Evolutionary conservation across 179 eudicot species (phyloP).

Genomic region (Beta lomatogona): DNA sequence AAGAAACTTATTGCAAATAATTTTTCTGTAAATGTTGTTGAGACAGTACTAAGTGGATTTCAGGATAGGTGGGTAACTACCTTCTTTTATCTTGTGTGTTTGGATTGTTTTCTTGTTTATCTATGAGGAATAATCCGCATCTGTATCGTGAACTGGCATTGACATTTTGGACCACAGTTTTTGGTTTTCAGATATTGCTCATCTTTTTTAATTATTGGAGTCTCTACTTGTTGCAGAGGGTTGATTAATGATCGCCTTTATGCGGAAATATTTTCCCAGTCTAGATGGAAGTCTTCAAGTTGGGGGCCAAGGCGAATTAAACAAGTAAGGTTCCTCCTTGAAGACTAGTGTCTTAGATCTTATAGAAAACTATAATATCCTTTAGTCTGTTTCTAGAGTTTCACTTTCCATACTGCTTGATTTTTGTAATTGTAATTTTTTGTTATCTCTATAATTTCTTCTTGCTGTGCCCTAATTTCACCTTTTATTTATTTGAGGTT

Average conservation of each 20-base stretch:
- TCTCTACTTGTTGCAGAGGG: slow-evolving; percentile 51
- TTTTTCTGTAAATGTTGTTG: slow-evolving; percentile 48
- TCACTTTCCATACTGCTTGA: slow-evolving; percentile 5
- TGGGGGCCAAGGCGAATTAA: slow-evolving; percentile 95
- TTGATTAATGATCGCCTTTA: slow-evolving; percentile 74
- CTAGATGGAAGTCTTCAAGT: slow-evolving; percentile 77
- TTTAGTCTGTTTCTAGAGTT: neutral
- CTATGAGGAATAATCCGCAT: neutral
- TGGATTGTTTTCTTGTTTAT: slow-evolving; percentile 2
- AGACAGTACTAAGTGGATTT: slow-evolving; percentile 59
- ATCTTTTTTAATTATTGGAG: neutral
- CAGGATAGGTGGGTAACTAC: slow-evolving; percentile 51
- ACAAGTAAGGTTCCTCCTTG: slow-evolving; percentile 51
- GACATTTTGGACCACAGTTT: neutral
- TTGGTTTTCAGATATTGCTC: neutral
- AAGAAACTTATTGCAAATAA: slow-evolving; percentile 67
- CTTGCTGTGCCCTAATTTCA: neutral
- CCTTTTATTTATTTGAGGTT: neutral
- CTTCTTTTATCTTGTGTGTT: neutral
- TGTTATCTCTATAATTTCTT: neutral
- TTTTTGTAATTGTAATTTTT: neutral
- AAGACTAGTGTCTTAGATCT: neutral
- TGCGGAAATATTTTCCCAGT: slow-evolving; percentile 80
- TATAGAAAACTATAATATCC: neutral
- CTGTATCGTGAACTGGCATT: neutral